Conservation (phyloP, 305 asterid genomes). For the Ilex paraguariensis region DNA sequence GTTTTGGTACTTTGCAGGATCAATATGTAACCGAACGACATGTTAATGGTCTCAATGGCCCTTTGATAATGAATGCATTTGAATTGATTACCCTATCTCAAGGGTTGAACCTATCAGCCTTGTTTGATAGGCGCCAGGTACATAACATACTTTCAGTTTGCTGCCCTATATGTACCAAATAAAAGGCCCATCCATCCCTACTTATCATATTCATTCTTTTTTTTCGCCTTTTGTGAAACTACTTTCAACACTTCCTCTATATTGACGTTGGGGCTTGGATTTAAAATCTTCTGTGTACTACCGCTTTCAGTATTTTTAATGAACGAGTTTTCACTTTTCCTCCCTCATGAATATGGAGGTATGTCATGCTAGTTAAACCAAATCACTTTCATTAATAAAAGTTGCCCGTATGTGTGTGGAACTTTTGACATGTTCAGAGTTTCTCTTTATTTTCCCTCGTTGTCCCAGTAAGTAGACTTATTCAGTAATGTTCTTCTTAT, state of each 20-base stretch:
- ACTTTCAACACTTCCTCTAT: too few species aligned
- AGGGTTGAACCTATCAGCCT: constrained; percentile 86
- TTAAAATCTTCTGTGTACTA: too few species aligned
- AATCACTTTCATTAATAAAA: too few species aligned
- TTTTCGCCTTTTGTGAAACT: too few species aligned
- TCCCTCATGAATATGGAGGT: too few species aligned
- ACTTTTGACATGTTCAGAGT: too few species aligned
- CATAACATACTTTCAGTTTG: neutral
- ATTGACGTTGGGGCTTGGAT: too few species aligned
- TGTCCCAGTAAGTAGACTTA: neutral
- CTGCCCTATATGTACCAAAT: constrained; percentile 1
- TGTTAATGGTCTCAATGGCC: constrained; percentile 41
- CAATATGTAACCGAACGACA: constrained; percentile 71
- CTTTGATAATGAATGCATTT: constrained; percentile 91
- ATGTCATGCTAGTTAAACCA: too few species aligned
- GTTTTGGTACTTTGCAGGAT: constrained; percentile 52
- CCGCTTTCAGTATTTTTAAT: too few species aligned
- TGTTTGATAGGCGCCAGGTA: constrained; percentile 96
- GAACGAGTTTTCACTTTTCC: too few species aligned
- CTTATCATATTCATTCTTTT: too few species aligned
- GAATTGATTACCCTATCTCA: constrained; percentile 98
- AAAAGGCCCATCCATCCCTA: neutral
- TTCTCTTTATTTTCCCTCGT: neutral
- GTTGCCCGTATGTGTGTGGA: too few species aligned
- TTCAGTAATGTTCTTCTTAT: neutral